Evolutionary conservation across 148 eudicot genomes (phyloP), one percentile per base, ranked within the genome.

Genomic region (Gaultheria prostrata): DNA sequence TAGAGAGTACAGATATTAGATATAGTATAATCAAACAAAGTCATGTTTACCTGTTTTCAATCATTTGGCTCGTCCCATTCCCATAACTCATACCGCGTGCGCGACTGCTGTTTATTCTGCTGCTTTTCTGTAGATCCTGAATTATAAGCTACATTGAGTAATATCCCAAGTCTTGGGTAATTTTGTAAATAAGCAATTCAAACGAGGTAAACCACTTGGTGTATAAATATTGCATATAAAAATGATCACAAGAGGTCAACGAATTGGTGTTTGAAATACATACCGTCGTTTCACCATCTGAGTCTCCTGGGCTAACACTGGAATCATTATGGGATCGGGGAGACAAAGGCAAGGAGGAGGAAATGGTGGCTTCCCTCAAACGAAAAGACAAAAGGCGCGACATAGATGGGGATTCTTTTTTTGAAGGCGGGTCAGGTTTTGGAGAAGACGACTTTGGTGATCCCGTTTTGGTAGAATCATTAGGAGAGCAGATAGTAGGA

Each of bases 231-330:
- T 50, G 0, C 53, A 13, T 1, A 8, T 50, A n/a, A 1, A 80
- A 45, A 59, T 39, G 28, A 15, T 6, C 6, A n/a, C 8, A 76
- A 54, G 2, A 50, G 48, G 43, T 4, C 43, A 85, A 48, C 15
- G 28, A 78, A 21, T 10, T 39, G 28, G 28, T 46, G 84, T 86
- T 33, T 75, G 50, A 80, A 57, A 80, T 83, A 30, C 72, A 63
- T 89, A 91, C 93, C 74, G 12, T 61, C 4, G 46, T 39, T 76
- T 91, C 89, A 78, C 69, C 79, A 84, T 89, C 90, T 2, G 90
- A 86, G 26, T 87, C 91, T 24, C 51, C 83, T 24, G 91, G 82
- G 83, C 88, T 85, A 50, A 76, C 30, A 53, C 86, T 85, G 43
- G 82, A 78, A 74, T 84, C 86, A 30, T 71, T 63, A 28, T 18